These are phyloP conservation scores for Coniferiporia weirii DNA, from an alignment of 1,284 basidiomycete genomes.

Conservation along the genomic window DNA sequence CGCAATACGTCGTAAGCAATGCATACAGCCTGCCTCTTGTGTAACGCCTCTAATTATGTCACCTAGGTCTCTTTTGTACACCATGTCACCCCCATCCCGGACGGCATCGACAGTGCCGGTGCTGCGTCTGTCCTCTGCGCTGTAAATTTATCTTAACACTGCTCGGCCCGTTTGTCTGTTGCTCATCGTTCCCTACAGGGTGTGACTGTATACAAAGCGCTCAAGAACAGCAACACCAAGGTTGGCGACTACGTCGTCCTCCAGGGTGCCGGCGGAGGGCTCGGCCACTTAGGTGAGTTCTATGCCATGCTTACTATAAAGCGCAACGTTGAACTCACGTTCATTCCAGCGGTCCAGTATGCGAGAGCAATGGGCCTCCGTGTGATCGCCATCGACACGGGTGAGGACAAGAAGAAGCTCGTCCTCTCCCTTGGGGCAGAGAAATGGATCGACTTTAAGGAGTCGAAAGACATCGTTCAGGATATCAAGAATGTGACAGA, in stretches of 20 bases:
- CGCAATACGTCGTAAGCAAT: conserved; percentile 41
- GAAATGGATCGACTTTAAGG: conserved; percentile 67
- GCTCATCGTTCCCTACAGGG: conserved; percentile 34
- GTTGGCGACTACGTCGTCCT: conserved; percentile 68
- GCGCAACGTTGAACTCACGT: background rate
- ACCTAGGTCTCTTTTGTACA: conserved; percentile 49
- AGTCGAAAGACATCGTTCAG: conserved; percentile 40
- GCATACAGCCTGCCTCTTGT: background rate
- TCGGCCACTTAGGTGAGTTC: conserved; percentile 50
- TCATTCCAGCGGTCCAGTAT: conserved; percentile 50
- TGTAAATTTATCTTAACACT: conserved; percentile 26
- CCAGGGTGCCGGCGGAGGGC: conserved; percentile 60
- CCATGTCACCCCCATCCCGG: conserved; percentile 65
- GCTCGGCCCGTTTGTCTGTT: background rate
- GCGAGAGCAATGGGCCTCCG: conserved; percentile 60
- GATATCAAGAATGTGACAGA: conserved; percentile 54
- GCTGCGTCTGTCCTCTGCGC: conserved; percentile 68
- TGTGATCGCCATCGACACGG: conserved; percentile 69
- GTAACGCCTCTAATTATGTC: background rate
- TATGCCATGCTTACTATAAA: background rate
- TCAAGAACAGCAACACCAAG: conserved; percentile 49
- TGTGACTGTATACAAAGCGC: conserved; percentile 64
- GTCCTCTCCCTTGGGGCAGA: conserved; percentile 58
- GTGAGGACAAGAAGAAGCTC: conserved; percentile 59
- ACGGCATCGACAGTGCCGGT: conserved; percentile 47